Base-by-base conservation (phyloP, 108 stramenopile species). In the Nitzschia putrida region DNA sequence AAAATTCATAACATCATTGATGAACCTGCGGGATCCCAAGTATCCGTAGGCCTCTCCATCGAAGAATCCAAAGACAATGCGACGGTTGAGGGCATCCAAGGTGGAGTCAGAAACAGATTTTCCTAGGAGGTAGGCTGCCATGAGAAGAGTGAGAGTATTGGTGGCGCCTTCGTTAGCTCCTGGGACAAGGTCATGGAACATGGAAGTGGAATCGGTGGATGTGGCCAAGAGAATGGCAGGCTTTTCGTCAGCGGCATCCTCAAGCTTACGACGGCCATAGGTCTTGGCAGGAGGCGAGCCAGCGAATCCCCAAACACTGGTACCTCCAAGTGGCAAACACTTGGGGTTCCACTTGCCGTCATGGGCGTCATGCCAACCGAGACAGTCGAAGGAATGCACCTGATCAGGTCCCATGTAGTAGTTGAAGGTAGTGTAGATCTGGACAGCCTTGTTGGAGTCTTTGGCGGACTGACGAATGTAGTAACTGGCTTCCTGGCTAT, bases 341-440 rank as follows among this genome's bases (percentile, higher is more conserved):
- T 85, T 87, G 24, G 92, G 92, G 60, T 65, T 80, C 92, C 92
- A 93, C 7, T 64, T 54, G 29, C 65, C 83, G 65, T 83, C 74
- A 26, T 72, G 66, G n/a, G 76, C 55, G 74, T 93, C 88, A 45
- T 78, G 80, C 92, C 92, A 93, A 37, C 66, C 58, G 16, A 93
- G 66, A 55, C 92, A 93, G 24, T 76, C 76, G 43, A 66, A 42
- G 40, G 70, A 69, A 26, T 61, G 69, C 24, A 83, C 85, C 22
- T 64, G 65, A 34, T 86, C 76, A 8, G 89, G 87, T 41, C 92
- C 92, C 92, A 93, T 93, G 85, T 93, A 93, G 49, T 89, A 89
- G 49, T 91, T 88, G 73, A 93, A 93, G 45, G 86, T 80, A 9
- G 86, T 69, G 54, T 84, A 54, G 37, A 93, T 80, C 12, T 53